Base-by-base conservation (phyloP, 345 rosid genomes). In the Angophora floribunda region DNA sequence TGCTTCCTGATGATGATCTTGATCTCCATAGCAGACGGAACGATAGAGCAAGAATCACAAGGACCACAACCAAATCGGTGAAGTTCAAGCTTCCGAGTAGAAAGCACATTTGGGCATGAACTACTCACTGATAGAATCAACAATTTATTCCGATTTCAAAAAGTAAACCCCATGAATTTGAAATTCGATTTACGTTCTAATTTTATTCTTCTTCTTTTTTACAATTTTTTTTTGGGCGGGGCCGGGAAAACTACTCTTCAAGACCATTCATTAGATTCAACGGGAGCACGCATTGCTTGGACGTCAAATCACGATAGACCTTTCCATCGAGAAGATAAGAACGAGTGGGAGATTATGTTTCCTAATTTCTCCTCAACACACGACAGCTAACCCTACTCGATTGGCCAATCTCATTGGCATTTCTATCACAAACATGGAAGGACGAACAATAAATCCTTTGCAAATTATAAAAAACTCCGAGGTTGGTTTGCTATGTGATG, bases 1-100 rank as follows among this genome's bases (percentile, higher is more conserved):
- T 24, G 93, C 79, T 67, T 16, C 45, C 32, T 90, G 32, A 91
- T 59, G 90, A 70, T 89, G 32, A 91, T 90, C 26, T 5, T 89
- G 88, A 6, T 90, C 91, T 52, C 67, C 85, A 70, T 36, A 36
- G 19, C 47, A 70, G 47, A 17, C 5, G 82, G 82, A 70, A 17
- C 13, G 82, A 70, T 17, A 70, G 82, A 70, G 47, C 26, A 36
- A 70, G 82, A 70, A 70, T 70, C 26, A 19, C 7, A 4, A 70
- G 82, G 82, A 70, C 22, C 82, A 47, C 82, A 44, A 36, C 24
- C 82, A 70, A 5, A 36, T 36, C 17, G 82, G 82, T 36, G 47
- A 19, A 70, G 82, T 70, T 70, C 47, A 70, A 17, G 80, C 47
- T 36, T 75, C 47, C 82, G 36, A 17, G 49, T 19, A 17, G 82